Evolutionary conservation across 2,329 filamentous ascomycete species (phyloP).

Genomic region (Tolypocladium ovalisporum): DNA sequence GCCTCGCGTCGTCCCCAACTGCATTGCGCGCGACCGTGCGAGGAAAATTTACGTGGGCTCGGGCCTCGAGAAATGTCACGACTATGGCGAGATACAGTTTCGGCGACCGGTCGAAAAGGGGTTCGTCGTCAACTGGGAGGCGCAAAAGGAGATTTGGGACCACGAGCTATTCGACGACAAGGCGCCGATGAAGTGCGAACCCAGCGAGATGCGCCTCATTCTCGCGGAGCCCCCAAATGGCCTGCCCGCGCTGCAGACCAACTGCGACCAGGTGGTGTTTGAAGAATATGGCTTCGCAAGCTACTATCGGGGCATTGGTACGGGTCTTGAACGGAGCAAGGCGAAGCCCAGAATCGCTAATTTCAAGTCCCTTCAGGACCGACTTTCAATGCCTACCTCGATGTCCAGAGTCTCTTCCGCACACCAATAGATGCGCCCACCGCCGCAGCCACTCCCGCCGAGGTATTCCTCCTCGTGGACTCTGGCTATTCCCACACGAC

Average conservation of each 20-base stretch:
- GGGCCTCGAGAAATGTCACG: conserved; percentile 67
- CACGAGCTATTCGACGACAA: conserved; percentile 67
- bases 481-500: conserved; percentile 90
- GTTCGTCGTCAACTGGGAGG: conserved; percentile 93
- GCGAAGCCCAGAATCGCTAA: conserved; percentile 1
- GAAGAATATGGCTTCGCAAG: conserved; percentile 91
- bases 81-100: conserved; percentile 84
- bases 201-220: conserved; percentile 70
- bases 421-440: conserved; percentile 38
- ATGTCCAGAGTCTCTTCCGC: conserved; percentile 58
- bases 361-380: conserved; percentile 39
- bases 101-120: conserved; percentile 87
- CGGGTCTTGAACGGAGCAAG: conserved; percentile 5
- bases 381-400: conserved; percentile 71
- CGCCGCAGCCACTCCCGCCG: conserved; percentile 44
- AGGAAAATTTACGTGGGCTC: conserved; percentile 70
- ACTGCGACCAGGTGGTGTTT: conserved; percentile 94
- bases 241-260: conserved; percentile 68
- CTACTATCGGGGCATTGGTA: conserved; percentile 68
- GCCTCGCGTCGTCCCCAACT: conserved; percentile 77
- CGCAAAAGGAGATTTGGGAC: conserved; percentile 92
- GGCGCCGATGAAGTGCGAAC: conserved; percentile 59
- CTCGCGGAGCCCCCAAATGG: conserved; percentile 81
- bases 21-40: conserved; percentile 72
- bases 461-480: conserved; percentile 82